Conservation (phyloP, 108 stramenopile species). For the Craspedostauros australis region DNA sequence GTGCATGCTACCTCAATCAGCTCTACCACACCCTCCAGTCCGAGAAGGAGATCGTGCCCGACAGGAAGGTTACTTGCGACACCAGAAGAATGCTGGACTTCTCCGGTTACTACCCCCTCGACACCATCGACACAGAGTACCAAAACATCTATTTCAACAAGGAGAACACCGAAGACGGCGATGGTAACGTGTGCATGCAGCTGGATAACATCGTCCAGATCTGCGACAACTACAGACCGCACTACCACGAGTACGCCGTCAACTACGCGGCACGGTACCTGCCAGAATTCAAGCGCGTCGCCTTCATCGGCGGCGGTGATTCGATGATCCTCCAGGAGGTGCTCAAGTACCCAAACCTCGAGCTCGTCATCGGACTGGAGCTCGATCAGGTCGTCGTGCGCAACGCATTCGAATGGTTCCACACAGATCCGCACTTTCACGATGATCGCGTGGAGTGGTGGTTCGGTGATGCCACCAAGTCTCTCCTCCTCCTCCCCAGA, state of each 20-base stretch:
- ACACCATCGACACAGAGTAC: slow-evolving; percentile 43
- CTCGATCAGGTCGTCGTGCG: slow-evolving; percentile 54
- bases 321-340: slow-evolving; percentile 54
- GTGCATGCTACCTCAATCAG: too few species aligned
- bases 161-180: slow-evolving; percentile 20
- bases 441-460: slow-evolving; percentile 38
- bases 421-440: slow-evolving; percentile 59
- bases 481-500: slow-evolving; percentile 42
- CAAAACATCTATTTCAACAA: slow-evolving; percentile 36
- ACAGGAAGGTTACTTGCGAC: too few species aligned
- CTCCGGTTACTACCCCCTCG: slow-evolving; percentile 53
- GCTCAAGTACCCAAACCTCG: slow-evolving; percentile 51
- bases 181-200: slow-evolving; percentile 54
- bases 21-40: slow-evolving; percentile 16
- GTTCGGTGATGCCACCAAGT: slow-evolving; percentile 64
- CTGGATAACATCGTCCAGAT: slow-evolving; percentile 71
- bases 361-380: slow-evolving; percentile 50
- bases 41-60: slow-evolving; percentile 2
- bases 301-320: slow-evolving; percentile 58
- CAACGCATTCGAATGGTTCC: slow-evolving; percentile 46
- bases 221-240: slow-evolving; percentile 47
- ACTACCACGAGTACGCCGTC: slow-evolving; percentile 47
- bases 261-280: slow-evolving; percentile 47
- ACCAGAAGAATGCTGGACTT: too few species aligned
- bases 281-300: slow-evolving; percentile 26